Evolutionary conservation across 1,284 basidiomycete species (phyloP).

Genomic region (Cryptococcus sp.): DNA sequence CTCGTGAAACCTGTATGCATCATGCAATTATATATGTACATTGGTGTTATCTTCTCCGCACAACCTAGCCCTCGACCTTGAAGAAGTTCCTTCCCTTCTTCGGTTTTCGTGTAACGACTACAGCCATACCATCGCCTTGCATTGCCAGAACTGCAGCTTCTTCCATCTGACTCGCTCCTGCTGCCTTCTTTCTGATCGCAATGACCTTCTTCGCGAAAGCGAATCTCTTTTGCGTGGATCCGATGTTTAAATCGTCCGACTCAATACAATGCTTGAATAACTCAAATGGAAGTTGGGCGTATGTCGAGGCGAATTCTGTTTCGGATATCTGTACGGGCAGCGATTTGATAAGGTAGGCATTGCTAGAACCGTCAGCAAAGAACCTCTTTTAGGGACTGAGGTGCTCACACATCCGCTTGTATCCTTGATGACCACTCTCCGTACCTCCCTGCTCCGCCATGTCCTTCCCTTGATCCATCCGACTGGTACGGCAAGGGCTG

Average conservation of each 20-base stretch:
- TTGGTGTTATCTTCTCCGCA: background rate
- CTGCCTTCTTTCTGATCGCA: constrained; percentile 65
- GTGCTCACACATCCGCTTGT: constrained; percentile 34
- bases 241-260: constrained; percentile 33
- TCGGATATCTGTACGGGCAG: constrained; percentile 52
- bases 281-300: constrained; percentile 46
- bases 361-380: background rate
- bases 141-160: constrained; percentile 84
- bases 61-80: constrained; percentile 67
- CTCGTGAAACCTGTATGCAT: too few relatives aligned
- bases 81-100: constrained; percentile 65
- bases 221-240: constrained; percentile 73
- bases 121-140: constrained; percentile 65
- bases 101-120: constrained; percentile 79
- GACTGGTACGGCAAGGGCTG: background rate
- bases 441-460: constrained; percentile 12
- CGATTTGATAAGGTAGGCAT: constrained; percentile 65
- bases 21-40: background rate
- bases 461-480: too few relatives aligned
- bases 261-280: constrained; percentile 44
- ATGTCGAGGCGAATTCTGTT: constrained; percentile 31
- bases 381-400: background rate
- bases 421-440: constrained; percentile 36
- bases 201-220: constrained; percentile 84
- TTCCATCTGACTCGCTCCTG: constrained; percentile 50